These are phyloP conservation scores for Lipomyces kockii DNA, from an alignment of 805 yeast species.

Conservation along the genomic window DNA sequence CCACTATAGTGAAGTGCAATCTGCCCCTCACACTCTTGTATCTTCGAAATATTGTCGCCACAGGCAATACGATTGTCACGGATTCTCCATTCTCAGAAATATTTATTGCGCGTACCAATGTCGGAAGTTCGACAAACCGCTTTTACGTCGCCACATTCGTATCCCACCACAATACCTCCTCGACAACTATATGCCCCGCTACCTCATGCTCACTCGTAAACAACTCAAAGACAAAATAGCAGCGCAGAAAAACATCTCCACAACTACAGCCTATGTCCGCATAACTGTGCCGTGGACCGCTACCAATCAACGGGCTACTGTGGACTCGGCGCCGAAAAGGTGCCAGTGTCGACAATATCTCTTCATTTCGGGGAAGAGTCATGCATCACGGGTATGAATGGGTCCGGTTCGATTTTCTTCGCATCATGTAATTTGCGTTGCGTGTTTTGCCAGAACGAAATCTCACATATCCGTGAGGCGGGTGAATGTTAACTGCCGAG, in stretches of 20 bases:
- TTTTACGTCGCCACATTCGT: conserved; percentile 11
- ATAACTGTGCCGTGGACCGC: conserved; percentile 34
- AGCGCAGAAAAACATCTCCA: conserved; percentile 4
- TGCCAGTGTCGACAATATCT: conserved; percentile 35
- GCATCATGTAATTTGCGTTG: conserved; percentile 38
- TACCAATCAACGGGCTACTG: conserved; percentile 35
- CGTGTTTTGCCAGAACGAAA: conserved; percentile 38
- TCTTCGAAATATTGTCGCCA: not conserved
- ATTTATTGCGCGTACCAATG: too few species aligned
- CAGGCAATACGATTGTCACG: too few species aligned
- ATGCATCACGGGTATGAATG: conserved; percentile 35
- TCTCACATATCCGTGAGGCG: conserved; percentile 29
- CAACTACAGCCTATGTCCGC: conserved; percentile 36
- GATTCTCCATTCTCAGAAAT: not conserved
- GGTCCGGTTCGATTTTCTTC: conserved; percentile 38
- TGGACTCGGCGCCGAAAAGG: conserved; percentile 29
- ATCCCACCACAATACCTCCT: conserved; percentile 37
- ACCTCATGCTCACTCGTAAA: conserved; percentile 15
- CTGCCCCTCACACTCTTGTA: not conserved
- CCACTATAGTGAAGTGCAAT: not conserved
- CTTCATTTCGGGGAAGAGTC: conserved; percentile 39
- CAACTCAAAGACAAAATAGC: conserved; percentile 18
- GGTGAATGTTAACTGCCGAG: conserved; percentile 37
- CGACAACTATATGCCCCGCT: conserved; percentile 35
- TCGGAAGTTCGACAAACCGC: not conserved